Percentiles rank a stretch among this genome's conserved stretches.
These are phyloP conservation scores for Rhododendron griersonianum DNA, from an alignment of 148 eudicot genomes.

Conservation along the genomic window DNA sequence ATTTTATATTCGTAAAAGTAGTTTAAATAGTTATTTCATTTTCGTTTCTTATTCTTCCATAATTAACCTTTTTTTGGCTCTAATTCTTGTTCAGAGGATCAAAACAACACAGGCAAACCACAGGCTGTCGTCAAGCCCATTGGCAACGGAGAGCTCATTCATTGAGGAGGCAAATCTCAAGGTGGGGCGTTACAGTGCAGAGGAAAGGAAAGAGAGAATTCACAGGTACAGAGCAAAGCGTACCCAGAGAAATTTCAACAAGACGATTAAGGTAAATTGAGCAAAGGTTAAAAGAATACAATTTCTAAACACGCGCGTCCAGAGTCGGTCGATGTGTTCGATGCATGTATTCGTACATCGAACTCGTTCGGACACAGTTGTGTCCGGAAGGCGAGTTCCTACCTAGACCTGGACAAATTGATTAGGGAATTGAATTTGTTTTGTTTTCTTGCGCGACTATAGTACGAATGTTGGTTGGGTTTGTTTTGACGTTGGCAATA, in stretches of 20 bases:
- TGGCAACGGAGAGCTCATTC: conserved; percentile 38
- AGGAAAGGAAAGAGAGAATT: conserved; percentile 84
- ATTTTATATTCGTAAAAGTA: too few species aligned
- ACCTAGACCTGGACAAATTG: neutral
- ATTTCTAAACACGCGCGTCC: too few species aligned
- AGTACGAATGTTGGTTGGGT: conserved; percentile 3
- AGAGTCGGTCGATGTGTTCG: neutral
- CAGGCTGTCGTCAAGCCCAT: conserved; percentile 41
- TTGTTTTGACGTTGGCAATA: neutral
- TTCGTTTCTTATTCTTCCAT: neutral
- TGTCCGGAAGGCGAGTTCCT: neutral
- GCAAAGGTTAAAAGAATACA: too few species aligned
- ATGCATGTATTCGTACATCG: neutral
- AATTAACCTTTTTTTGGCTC: too few species aligned
- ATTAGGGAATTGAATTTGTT: neutral
- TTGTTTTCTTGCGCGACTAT: neutral
- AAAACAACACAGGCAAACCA: conserved; percentile 24
- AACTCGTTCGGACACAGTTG: neutral
- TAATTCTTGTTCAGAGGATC: conserved; percentile 15
- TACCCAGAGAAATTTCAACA: conserved; percentile 80
- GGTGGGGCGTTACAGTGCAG: conserved; percentile 73
- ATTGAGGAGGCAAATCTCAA: conserved; percentile 68
- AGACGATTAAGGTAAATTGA: conserved; percentile 74
- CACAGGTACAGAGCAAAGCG: conserved; percentile 86
- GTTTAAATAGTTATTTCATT: neutral